These are phyloP conservation scores for Theobroma grandiflorum DNA, from an alignment of 441 rosid species.

Conservation along the genomic window DNA sequence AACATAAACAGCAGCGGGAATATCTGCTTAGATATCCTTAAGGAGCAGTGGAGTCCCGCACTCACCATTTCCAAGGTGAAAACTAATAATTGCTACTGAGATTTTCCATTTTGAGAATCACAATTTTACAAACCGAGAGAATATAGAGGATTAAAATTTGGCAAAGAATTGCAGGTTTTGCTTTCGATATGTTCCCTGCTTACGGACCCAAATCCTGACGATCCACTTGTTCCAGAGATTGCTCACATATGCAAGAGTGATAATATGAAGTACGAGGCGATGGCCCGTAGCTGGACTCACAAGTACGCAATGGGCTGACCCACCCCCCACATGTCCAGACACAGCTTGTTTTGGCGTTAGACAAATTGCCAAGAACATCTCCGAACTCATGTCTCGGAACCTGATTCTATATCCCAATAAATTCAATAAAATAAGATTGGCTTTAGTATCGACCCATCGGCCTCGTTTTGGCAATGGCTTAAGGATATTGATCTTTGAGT, in stretches of 20 bases:
- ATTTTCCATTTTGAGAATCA: not conserved
- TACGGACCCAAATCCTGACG: conserved; percentile 50
- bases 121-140: not conserved
- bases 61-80: conserved; percentile 50
- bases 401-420: no score
- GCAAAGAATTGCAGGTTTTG: conserved; percentile 34
- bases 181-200: conserved; percentile 46
- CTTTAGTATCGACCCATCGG: not conserved
- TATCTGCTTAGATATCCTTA: conserved; percentile 53
- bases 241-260: conserved; percentile 50
- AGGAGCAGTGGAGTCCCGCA: conserved; percentile 58
- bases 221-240: conserved; percentile 50
- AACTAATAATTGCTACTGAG: not conserved
- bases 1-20: conserved; percentile 50
- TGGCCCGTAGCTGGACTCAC: conserved; percentile 50
- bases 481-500: not conserved
- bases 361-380: not conserved
- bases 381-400: not conserved
- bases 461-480: not conserved
- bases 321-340: not conserved
- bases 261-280: conserved; percentile 40
- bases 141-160: not conserved
- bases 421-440: no score
- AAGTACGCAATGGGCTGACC: conserved; percentile 53
- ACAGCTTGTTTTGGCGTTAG: not conserved